Percentiles rank a stretch among this genome's conserved stretches.
These are phyloP conservation scores for Thinopyrum elongatum DNA, from an alignment of 176 grass and related monocot species.

Conservation along the genomic window DNA sequence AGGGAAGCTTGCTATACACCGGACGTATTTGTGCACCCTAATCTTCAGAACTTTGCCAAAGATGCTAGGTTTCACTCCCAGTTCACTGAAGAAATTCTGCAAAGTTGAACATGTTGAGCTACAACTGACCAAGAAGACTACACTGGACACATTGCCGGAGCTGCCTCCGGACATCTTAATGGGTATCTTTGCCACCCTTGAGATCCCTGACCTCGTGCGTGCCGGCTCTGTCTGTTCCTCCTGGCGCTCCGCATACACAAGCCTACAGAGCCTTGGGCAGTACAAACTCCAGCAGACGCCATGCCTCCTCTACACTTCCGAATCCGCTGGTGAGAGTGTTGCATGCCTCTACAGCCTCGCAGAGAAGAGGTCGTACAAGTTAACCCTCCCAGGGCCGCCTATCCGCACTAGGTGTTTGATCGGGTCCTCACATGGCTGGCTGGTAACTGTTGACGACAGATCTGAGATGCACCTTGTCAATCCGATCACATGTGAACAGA, in stretches of 20 bases:
- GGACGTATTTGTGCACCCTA: too few species aligned
- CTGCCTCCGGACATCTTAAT: not conserved
- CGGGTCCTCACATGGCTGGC: not conserved
- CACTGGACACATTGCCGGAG: not conserved
- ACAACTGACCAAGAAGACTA: not conserved
- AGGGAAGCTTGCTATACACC: too few species aligned
- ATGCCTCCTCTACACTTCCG: constrained; percentile 10
- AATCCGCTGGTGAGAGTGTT: not conserved
- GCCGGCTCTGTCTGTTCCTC: not conserved
- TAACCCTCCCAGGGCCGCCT: not conserved
- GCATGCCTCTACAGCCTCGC: not conserved
- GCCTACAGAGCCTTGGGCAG: not conserved
- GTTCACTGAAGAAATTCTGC: too few species aligned
- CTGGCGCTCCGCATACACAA: not conserved
- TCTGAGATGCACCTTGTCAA: constrained; percentile 5
- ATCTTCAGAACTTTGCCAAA: too few species aligned
- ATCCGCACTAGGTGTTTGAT: not conserved
- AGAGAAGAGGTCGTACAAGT: not conserved
- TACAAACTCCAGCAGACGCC: not conserved
- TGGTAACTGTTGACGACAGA: not conserved
- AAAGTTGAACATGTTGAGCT: not conserved
- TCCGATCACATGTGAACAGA: not conserved
- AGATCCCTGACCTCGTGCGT: not conserved
- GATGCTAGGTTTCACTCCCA: too few species aligned
- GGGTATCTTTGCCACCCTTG: not conserved